Evolutionary conservation across 2,329 filamentous ascomycete species (phyloP), one percentile per base, ranked within the genome.

Genomic region (Delphinella strobiligena): DNA sequence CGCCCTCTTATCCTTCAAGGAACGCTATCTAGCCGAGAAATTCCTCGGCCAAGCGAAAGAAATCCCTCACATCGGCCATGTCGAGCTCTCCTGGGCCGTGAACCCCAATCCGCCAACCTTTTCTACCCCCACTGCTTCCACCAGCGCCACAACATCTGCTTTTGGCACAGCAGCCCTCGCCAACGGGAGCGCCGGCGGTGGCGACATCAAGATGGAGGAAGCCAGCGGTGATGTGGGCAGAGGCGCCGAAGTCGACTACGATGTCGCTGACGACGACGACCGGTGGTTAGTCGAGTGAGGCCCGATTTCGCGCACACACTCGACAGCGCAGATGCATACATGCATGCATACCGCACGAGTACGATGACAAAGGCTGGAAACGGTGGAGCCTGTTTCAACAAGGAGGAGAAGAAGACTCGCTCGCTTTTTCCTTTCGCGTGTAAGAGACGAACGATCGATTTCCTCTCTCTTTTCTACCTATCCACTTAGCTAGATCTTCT

Each of bases 31-130:
- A 11, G 83, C 81, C 3, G 83, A 89, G 55, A 77, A 52, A 35
- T 59, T 60, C 48, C 51, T 54, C 44, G 41, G 40, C 14, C 27
- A 32, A 71, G 47, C 57, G 55, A 51, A 41, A 46, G 45, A 47
- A 19, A 73, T 87, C 31, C 75, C 78, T 0, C 73, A 75, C 5
- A 61, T 84, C 9, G 77, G 73, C 31, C 72, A 71, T 34, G 65
- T 86, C 10, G 77, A 84, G 40, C 56, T 84, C 30, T 58, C 71
- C 1, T 89, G 83, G 83, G 67, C 71, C 35, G 35, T 44, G n/a
- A 54, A 63, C 27, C 62, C 62, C 19, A 38, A 38, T 15, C 39
- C 45, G 14, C 34, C 38, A 12, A 32, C 36, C n/a, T n/a, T n/a
- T n/a, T n/a, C n/a, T n/a, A 15, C 37, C 35, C 22, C 22, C 5